phyloP scores from a whole-genome alignment of 495 filamentous ascomycete genomes.

The Apodospora peruviana region DNA sequence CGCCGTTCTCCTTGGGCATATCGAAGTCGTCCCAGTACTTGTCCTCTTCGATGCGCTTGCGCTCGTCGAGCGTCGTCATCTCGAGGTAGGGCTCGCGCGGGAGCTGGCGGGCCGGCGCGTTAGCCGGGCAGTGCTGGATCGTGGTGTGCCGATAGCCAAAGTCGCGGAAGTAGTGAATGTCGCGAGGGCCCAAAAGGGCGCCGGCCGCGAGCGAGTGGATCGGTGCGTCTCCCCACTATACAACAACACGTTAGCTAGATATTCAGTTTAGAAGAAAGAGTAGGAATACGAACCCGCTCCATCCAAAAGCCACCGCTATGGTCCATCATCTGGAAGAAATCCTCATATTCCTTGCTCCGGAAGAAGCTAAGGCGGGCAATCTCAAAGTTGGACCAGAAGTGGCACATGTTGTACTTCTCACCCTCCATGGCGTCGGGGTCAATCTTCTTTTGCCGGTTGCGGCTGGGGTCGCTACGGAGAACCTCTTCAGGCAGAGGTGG shows the following conservation, averaged over 20 bases:
- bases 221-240: slow-evolving; percentile 94
- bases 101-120: slow-evolving; percentile 86
- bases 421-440: slow-evolving; percentile 95
- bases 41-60: slow-evolving; percentile 87
- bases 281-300: slow-evolving; percentile 68
- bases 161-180: slow-evolving; percentile 99
- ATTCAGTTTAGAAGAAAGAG: no score
- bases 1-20: slow-evolving; percentile 86
- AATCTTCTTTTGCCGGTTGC: slow-evolving; percentile 67
- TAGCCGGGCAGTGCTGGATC: slow-evolving; percentile 97
- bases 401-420: slow-evolving; percentile 99
- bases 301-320: slow-evolving; percentile 97
- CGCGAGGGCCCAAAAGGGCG: slow-evolving; percentile 68
- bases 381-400: slow-evolving; percentile 99
- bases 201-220: slow-evolving; percentile 97
- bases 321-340: slow-evolving; percentile 99
- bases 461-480: slow-evolving; percentile 66
- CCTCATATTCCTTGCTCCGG: slow-evolving; percentile 91
- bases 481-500: slow-evolving; percentile 80
- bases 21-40: slow-evolving; percentile 93
- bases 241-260: no score
- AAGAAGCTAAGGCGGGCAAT: slow-evolving; percentile 94
- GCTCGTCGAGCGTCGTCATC: slow-evolving; percentile 76
- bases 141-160: slow-evolving; percentile 98
- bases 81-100: slow-evolving; percentile 78